Percentiles rank a stretch among this genome's conserved stretches.
phyloP scores from a whole-genome alignment of 192 early-diverging fungal genomes.

The Piromyces sp. region DNA sequence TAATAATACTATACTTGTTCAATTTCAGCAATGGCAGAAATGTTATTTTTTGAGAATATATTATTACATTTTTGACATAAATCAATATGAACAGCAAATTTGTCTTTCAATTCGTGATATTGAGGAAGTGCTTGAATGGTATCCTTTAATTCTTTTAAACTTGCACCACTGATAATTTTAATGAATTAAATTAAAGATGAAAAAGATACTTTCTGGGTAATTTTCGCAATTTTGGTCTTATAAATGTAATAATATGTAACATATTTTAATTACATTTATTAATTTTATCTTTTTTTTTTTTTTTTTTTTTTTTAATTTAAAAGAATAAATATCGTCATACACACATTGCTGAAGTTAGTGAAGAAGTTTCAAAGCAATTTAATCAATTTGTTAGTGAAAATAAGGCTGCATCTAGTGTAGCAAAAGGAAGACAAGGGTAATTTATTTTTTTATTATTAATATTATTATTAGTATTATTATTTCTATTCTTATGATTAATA shows the following conservation, averaged over 20 bases:
- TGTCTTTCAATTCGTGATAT: constrained; percentile 65
- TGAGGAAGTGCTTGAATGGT: constrained; percentile 66
- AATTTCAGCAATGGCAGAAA: constrained; percentile 48
- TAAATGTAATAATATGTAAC: no score
- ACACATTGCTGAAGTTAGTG: constrained; percentile 63
- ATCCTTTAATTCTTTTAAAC: constrained; percentile 70
- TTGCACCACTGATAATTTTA: constrained; percentile 9
- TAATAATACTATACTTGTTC: constrained; percentile 42
- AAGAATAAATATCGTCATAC: constrained; percentile 49
- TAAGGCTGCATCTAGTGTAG: constrained; percentile 25
- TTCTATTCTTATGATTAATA: no score
- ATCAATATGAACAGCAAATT: constrained; percentile 70
- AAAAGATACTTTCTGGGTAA: no score
- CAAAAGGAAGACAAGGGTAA: background rate
- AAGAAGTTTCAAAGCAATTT: constrained; percentile 52
- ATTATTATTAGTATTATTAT: no score
- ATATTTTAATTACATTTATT: no score
- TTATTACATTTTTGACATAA: constrained; percentile 69
- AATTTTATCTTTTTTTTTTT: no score
- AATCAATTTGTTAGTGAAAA: constrained; percentile 67
- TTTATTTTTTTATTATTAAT: background rate
- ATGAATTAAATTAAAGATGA: no score
- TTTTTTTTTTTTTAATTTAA: background rate
- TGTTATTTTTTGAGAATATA: constrained; percentile 47
- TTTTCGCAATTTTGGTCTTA: no score